Conservation (phyloP, 139 green algal genomes). For the Chlorella sp. region DNA sequence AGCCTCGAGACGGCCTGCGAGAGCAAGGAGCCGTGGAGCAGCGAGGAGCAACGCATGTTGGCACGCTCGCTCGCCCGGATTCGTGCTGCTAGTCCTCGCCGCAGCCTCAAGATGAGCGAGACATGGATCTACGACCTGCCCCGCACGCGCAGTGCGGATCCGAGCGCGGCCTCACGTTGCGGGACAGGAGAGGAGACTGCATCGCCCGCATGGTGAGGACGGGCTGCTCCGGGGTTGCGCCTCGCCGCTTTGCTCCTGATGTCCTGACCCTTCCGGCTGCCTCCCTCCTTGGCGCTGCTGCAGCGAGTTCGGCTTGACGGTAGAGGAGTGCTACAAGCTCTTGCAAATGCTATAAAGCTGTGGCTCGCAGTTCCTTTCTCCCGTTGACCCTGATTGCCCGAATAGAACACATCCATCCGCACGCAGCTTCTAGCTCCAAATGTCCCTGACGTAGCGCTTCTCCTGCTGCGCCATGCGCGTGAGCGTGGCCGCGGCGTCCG, state of each 20-base stretch:
- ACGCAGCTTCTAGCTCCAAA: no score
- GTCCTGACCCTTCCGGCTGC: no score
- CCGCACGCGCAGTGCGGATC: neutral
- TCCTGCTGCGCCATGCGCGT: conserved; percentile 14
- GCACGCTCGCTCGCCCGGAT: neutral
- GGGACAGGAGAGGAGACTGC: neutral
- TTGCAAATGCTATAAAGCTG: no score
- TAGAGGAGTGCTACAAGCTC: no score
- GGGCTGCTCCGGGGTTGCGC: no score
- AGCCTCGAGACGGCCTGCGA: neutral
- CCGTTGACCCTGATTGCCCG: no score
- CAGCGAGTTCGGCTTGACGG: no score
- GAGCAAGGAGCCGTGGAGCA: no score
- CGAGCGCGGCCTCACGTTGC: neutral
- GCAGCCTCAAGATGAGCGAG: neutral
- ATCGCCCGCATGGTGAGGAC: neutral
- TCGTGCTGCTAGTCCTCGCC: neutral
- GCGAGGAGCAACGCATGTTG: neutral
- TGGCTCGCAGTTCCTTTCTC: no score
- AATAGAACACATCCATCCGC: no score
- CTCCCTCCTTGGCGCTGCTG: no score
- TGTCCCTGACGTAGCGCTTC: conserved; percentile 20
- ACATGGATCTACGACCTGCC: neutral
- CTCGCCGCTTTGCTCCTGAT: no score
- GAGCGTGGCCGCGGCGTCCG: neutral